Evolutionary conservation across 208 protist species (phyloP).

Genomic region (Leishmania mexicana): DNA sequence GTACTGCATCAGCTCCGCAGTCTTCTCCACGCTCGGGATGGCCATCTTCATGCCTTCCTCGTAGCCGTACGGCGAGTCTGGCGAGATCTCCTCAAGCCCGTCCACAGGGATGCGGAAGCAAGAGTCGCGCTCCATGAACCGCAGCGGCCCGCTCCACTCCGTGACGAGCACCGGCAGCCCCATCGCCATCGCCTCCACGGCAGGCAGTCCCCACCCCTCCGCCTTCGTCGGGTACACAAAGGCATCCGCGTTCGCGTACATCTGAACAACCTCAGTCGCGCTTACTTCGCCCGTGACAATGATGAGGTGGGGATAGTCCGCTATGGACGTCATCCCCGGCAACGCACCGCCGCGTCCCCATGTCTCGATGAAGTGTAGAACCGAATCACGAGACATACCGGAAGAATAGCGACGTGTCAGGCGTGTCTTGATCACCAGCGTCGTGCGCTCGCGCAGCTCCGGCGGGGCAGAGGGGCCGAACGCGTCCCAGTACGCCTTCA

Average conservation of each 20-base stretch:
- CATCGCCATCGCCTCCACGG: slow-evolving; percentile 65
- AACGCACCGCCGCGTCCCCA: slow-evolving; percentile 22
- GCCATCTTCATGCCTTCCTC: slow-evolving; percentile 38
- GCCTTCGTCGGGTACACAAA: slow-evolving; percentile 77
- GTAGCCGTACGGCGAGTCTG: slow-evolving; percentile 19
- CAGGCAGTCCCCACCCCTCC: slow-evolving; percentile 72
- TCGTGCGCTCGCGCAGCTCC: slow-evolving; percentile 21
- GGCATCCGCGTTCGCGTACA: slow-evolving; percentile 78
- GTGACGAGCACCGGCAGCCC: slow-evolving; percentile 47
- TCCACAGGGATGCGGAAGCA: slow-evolving; percentile 54
- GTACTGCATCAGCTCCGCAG: slow-evolving; percentile 39
- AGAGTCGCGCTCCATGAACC: slow-evolving; percentile 37
- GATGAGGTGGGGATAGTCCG: slow-evolving; percentile 41
- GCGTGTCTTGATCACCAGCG: slow-evolving; percentile 19
- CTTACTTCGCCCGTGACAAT: slow-evolving; percentile 27
- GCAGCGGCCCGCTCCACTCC: slow-evolving; percentile 41
- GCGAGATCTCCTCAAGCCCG: slow-evolving; percentile 42
- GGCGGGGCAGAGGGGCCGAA: slow-evolving; percentile 39
- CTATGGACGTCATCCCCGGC: slow-evolving; percentile 11
- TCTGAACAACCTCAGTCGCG: slow-evolving; percentile 29
- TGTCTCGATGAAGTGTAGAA: slow-evolving; percentile 11
- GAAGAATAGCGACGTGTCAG: background rate
- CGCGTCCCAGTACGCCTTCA: slow-evolving; percentile 54
- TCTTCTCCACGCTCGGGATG: slow-evolving; percentile 31
- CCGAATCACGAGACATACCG: background rate